Conservation (phyloP, 169 alveolate genomes). For the Plasmodium inui region DNA sequence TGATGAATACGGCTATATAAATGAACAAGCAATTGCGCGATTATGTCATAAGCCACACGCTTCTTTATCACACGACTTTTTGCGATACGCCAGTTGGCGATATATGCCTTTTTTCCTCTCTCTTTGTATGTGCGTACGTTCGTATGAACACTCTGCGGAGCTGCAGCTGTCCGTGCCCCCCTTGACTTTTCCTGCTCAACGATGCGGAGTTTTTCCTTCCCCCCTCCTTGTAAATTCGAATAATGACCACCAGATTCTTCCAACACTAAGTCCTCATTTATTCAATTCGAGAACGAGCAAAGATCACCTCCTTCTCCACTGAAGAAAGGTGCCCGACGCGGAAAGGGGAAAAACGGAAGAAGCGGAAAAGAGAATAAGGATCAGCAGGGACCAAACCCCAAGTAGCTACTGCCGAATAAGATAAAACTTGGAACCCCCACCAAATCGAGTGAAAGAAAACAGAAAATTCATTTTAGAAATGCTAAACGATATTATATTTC, state of each 20-base stretch:
- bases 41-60: not conserved
- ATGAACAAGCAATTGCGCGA: not conserved
- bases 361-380: not conserved
- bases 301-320: not conserved
- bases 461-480: slow-evolving; percentile 37
- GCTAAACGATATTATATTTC: slow-evolving; percentile 69
- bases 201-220: not conserved
- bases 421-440: not conserved
- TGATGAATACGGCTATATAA: not conserved
- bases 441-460: not conserved
- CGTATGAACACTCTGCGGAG: not conserved
- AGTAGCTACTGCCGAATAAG: not conserved
- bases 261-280: not conserved
- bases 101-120: too few species aligned
- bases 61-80: not conserved
- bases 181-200: not conserved
- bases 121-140: not conserved
- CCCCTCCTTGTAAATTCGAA: not conserved
- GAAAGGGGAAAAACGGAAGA: not conserved
- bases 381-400: not conserved
- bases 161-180: not conserved
- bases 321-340: not conserved
- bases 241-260: slow-evolving; percentile 1
- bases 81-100: not conserved
- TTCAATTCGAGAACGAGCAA: not conserved